Evolutionary conservation across 257 asterid genomes (phyloP).

Genomic region (Salvia splendens): DNA sequence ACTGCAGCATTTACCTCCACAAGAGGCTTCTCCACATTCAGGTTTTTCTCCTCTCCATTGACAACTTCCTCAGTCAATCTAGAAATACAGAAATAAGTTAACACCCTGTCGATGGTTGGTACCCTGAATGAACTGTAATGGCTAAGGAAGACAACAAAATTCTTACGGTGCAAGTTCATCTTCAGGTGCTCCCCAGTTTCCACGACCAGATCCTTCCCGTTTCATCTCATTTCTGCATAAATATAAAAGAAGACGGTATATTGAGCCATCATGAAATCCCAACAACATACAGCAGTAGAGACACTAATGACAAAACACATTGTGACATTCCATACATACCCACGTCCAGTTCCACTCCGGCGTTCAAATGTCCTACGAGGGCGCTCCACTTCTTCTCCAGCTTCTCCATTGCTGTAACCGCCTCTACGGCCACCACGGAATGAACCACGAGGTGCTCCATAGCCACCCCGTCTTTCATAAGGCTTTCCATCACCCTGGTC

Average conservation of each 20-base stretch:
- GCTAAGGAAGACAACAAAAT: conserved; percentile 5
- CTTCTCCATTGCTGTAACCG: conserved; percentile 69
- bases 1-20: conserved; percentile 51
- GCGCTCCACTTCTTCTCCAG: conserved; percentile 62
- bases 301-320: neutral
- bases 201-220: conserved; percentile 73
- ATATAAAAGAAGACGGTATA: neutral
- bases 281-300: neutral
- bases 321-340: conserved; percentile 50
- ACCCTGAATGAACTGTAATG: neutral
- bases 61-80: conserved; percentile 59
- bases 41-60: conserved; percentile 57
- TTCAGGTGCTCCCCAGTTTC: conserved; percentile 72
- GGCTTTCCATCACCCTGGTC: conserved; percentile 51
- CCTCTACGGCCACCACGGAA: conserved; percentile 70
- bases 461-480: conserved; percentile 68
- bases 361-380: conserved; percentile 67
- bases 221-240: conserved; percentile 59
- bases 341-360: conserved; percentile 77
- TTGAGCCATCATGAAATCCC: neutral
- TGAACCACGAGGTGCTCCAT: conserved; percentile 61
- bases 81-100: conserved; percentile 2
- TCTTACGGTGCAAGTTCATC: conserved; percentile 73
- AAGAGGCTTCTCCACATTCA: conserved; percentile 56
- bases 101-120: neutral